Evolutionary conservation across 176 grass and related monocot genomes (phyloP).

Genomic region (Oryza punctata): DNA sequence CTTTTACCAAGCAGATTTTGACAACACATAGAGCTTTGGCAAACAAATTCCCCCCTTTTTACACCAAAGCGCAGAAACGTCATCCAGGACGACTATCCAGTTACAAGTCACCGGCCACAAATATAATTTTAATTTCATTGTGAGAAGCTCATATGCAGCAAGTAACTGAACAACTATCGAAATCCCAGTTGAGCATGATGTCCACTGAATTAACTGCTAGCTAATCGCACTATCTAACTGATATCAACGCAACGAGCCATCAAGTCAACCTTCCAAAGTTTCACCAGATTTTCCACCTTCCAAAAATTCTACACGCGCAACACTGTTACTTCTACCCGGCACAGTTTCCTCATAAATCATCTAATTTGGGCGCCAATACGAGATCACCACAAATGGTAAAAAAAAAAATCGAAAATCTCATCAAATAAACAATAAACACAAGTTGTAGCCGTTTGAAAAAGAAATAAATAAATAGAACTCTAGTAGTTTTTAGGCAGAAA

Average conservation of each 20-base stretch:
- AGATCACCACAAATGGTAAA: background rate
- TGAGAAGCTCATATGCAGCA: background rate
- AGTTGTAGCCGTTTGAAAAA: background rate
- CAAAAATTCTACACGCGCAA: background rate
- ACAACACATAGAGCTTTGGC: constrained; percentile 8
- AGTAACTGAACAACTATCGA: background rate
- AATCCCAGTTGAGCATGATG: background rate
- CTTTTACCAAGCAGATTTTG: background rate
- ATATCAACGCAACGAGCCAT: background rate
- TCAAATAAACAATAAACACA: background rate
- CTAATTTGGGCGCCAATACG: background rate
- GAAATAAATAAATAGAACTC: background rate
- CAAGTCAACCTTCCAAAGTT: constrained; percentile 36
- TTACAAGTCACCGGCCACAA: background rate
- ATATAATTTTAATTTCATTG: background rate
- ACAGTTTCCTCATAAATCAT: constrained; percentile 21
- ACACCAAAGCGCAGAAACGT: background rate
- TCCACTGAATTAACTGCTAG: background rate
- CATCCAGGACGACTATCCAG: background rate
- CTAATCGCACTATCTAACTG: background rate
- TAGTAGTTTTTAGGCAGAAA: background rate
- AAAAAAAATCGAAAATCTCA: background rate
- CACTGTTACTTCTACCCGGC: constrained; percentile 15
- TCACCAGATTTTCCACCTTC: background rate
- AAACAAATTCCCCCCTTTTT: background rate